Percentiles rank a stretch among this genome's conserved stretches.
Evolutionary conservation across 176 grass and related monocot genomes (phyloP).

Genomic region (Paspalum notatum): DNA sequence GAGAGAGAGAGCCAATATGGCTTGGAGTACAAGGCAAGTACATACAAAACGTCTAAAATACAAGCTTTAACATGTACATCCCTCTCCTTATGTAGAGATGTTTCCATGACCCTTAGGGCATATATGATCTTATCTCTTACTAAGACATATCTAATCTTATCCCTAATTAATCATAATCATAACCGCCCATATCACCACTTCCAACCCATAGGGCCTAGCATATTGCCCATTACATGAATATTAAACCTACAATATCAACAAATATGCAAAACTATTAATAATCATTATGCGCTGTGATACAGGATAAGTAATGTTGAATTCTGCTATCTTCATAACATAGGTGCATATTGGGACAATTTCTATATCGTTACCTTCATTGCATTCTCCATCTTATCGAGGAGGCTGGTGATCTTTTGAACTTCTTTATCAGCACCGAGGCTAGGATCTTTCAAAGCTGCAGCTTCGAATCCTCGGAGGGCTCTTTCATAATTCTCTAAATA

Average conservation of each 20-base stretch:
- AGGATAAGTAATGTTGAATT: constrained; percentile 25
- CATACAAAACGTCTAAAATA: no score
- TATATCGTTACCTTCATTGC: constrained; percentile 70
- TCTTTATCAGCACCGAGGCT: constrained; percentile 73
- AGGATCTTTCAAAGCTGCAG: constrained; percentile 84
- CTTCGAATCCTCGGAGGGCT: constrained; percentile 88
- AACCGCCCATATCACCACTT: no score
- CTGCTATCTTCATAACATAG: constrained; percentile 37
- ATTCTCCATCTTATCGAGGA: constrained; percentile 87
- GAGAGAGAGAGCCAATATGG: no score
- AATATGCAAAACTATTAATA: not conserved
- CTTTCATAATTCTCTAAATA: constrained; percentile 99
- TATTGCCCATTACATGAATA: no score
- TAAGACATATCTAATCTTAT: no score
- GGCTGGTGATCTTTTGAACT: constrained; percentile 73
- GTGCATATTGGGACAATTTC: not conserved
- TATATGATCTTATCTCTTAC: no score
- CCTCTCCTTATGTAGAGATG: no score
- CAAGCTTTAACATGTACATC: no score
- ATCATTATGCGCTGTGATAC: constrained; percentile 4
- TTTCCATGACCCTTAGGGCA: no score
- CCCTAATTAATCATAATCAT: no score
- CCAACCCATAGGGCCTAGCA: no score
- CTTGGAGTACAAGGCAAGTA: no score
- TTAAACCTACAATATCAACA: constrained; percentile 18